Evolutionary conservation across 257 asterid genomes (phyloP).

Genomic region (Jacaranda mimosifolia): DNA sequence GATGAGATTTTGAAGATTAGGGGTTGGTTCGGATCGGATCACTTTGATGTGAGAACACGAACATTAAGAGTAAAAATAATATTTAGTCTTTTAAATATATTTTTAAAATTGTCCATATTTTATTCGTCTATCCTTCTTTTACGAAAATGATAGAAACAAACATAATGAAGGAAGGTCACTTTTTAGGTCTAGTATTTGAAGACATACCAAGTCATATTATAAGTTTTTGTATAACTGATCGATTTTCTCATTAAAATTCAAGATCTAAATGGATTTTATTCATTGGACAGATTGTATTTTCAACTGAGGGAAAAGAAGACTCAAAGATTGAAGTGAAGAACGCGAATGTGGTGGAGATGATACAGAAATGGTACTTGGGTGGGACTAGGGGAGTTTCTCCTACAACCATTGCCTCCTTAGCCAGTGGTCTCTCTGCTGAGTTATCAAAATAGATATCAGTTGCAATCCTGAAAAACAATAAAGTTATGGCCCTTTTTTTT

Average conservation of each 20-base stretch:
- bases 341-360: constrained; percentile 77
- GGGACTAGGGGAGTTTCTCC: constrained; percentile 75
- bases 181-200: too few species aligned
- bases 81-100: too few species aligned
- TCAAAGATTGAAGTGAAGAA: constrained; percentile 72
- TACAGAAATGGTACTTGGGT: constrained; percentile 86
- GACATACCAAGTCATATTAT: not conserved
- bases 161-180: too few species aligned
- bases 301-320: constrained; percentile 65
- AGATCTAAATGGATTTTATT: not conserved
- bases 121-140: too few species aligned
- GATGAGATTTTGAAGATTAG: too few species aligned
- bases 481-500: not conserved
- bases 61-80: too few species aligned
- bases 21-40: too few species aligned
- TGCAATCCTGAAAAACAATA: not conserved
- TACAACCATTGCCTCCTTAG: constrained; percentile 72
- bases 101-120: too few species aligned
- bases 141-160: too few species aligned
- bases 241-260: not conserved
- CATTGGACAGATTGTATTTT: constrained; percentile 57
- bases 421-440: constrained; percentile 51
- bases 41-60: too few species aligned
- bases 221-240: too few species aligned
- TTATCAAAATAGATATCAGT: constrained; percentile 44